Percentiles rank a stretch among this genome's conserved stretches.
Evolutionary conservation across 2,329 filamentous ascomycete genomes (phyloP).

Genomic region (Metarhizium rileyi): DNA sequence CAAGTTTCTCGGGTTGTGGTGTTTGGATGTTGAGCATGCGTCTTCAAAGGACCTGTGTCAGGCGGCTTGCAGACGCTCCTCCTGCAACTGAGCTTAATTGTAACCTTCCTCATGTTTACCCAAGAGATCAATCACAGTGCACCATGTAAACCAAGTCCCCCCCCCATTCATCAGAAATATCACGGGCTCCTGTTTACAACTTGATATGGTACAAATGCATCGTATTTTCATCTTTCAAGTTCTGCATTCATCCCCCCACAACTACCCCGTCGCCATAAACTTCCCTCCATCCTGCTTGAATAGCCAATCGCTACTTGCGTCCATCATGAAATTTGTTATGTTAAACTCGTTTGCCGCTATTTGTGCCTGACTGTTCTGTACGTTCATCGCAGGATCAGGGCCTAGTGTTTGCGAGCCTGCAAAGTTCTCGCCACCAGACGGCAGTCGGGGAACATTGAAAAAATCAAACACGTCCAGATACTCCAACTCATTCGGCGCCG

Average conservation of each 20-base stretch:
- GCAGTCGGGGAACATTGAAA: slow-evolving; percentile 78
- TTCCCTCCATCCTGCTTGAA: slow-evolving; percentile 41
- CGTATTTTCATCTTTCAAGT: not conserved
- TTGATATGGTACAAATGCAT: not conserved
- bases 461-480: slow-evolving; percentile 92
- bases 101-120: no score
- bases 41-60: no score
- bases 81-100: no score
- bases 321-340: slow-evolving; percentile 69
- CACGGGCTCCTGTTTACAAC: no score
- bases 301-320: slow-evolving; percentile 67
- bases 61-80: no score
- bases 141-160: no score
- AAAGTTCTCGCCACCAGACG: slow-evolving; percentile 32
- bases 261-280: slow-evolving; percentile 14
- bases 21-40: no score
- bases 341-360: slow-evolving; percentile 54
- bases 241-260: not conserved
- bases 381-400: slow-evolving; percentile 17
- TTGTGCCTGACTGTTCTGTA: slow-evolving; percentile 18
- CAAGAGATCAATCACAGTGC: no score
- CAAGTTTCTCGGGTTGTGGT: no score
- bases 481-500: slow-evolving; percentile 74
- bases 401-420: slow-evolving; percentile 6
- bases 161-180: no score